Conservation (phyloP, 805 yeast genomes). For the Zygosaccharomyces siamensis region DNA sequence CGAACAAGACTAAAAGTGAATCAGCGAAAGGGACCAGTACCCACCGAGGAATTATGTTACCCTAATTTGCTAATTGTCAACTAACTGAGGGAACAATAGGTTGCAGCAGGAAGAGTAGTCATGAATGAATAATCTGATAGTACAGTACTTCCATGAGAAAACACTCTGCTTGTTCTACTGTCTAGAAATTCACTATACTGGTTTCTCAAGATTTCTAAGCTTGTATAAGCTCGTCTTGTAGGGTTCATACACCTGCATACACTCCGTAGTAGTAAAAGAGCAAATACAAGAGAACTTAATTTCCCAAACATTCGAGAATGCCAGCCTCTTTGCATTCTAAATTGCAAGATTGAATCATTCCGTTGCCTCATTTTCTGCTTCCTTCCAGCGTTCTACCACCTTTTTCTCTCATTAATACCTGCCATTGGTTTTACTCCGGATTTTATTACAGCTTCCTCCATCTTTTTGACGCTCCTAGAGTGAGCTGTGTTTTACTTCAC, state of each 20-base stretch:
- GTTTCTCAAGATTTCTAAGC: not conserved
- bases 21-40: not conserved
- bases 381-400: not conserved
- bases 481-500: too few species aligned
- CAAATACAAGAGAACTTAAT: not conserved
- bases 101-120: not conserved
- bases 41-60: not conserved
- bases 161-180: not conserved
- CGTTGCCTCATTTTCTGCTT: not conserved
- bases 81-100: not conserved
- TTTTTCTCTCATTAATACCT: not conserved
- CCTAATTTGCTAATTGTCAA: not conserved
- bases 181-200: not conserved
- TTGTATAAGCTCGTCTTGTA: not conserved
- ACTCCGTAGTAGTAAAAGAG: not conserved
- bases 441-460: not conserved
- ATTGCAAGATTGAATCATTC: not conserved
- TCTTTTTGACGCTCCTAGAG: too few species aligned
- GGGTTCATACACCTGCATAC: not conserved
- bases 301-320: not conserved
- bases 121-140: not conserved
- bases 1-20: not conserved
- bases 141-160: not conserved
- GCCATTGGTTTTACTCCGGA: not conserved
- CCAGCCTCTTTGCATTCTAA: not conserved